Evolutionary conservation across 495 filamentous ascomycete species (phyloP).

Genomic region (Cudoniella acicularis): DNA sequence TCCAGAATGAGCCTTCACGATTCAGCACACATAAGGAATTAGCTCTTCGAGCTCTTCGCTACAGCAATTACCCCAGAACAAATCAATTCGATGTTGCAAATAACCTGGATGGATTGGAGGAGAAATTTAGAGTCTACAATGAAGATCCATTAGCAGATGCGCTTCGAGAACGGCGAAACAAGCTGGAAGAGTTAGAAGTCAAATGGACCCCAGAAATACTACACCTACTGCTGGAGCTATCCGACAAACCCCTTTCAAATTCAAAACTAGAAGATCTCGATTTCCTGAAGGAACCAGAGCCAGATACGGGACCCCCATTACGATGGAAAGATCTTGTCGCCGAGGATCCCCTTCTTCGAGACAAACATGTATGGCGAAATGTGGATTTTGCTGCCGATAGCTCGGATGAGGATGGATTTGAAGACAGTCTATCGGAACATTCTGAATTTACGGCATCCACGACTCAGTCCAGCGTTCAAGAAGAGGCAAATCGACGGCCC

Average conservation of each 20-base stretch:
- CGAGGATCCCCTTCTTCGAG: conserved; percentile 65
- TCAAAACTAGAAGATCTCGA: conserved; percentile 61
- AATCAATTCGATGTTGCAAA: conserved; percentile 85
- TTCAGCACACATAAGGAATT: conserved; percentile 48
- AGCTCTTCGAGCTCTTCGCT: conserved; percentile 50
- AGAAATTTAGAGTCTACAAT: conserved; percentile 79
- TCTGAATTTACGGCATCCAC: conserved; percentile 16
- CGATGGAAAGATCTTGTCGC: conserved; percentile 74
- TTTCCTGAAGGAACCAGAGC: conserved; percentile 39
- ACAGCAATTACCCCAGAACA: conserved; percentile 63
- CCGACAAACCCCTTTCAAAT: conserved; percentile 72
- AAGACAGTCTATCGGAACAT: conserved; percentile 25
- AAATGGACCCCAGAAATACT: conserved; percentile 76
- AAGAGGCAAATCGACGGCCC: conserved; percentile 33
- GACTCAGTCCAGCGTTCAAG: conserved; percentile 32
- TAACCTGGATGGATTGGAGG: conserved; percentile 74
- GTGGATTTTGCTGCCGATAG: conserved; percentile 67
- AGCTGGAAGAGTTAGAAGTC: conserved; percentile 46
- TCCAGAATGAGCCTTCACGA: conserved; percentile 36
- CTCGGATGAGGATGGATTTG: conserved; percentile 55
- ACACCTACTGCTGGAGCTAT: conserved; percentile 74
- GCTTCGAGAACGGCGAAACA: conserved; percentile 57
- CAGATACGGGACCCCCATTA: conserved; percentile 40
- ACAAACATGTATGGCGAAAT: conserved; percentile 72
- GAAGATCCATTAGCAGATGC: conserved; percentile 79